phyloP scores from a whole-genome alignment of 2,329 filamentous ascomycete genomes.

The Trichothecium sympodiale region DNA sequence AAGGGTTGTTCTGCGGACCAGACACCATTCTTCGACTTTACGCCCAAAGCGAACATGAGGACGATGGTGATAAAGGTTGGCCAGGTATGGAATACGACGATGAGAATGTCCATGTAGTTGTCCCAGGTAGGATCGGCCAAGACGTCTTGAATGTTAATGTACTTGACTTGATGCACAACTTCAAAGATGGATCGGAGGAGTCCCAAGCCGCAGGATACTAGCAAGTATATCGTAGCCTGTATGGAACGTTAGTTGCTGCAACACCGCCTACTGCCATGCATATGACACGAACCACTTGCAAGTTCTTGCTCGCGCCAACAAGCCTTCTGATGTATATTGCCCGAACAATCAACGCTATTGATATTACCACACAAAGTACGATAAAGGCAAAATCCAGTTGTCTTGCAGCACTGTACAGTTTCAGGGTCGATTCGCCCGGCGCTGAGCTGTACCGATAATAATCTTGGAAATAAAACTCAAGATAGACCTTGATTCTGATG shows the following conservation, averaged over 20 bases:
- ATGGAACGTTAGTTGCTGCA: background rate
- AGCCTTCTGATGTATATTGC: background rate
- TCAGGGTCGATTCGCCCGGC: background rate
- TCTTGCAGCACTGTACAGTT: background rate
- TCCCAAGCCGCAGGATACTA: constrained; percentile 13
- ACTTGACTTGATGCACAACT: constrained; percentile 9
- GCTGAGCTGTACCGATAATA: background rate
- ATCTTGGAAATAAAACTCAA: background rate
- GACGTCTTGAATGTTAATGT: constrained; percentile 4
- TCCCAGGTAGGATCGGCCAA: background rate
- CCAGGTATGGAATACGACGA: constrained; percentile 13
- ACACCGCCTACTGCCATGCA: no score
- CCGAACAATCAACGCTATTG: background rate
- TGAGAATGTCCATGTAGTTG: constrained; percentile 10
- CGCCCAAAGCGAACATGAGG: constrained; percentile 16
- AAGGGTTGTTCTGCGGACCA: constrained; percentile 13
- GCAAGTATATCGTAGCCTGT: constrained; percentile 12
- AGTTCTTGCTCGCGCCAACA: no score
- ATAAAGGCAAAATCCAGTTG: constrained; percentile 4
- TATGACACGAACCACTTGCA: no score
- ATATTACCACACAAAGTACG: background rate
- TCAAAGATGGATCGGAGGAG: constrained; percentile 13
- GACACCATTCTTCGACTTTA: constrained; percentile 13
- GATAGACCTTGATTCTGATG: constrained; percentile 8
- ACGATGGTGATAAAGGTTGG: constrained; percentile 13